Evolutionary conservation across 306 rosid genomes (phyloP).

Genomic region (Medicago truncatula): MtrunA17r5.0-ANR NC_053049.1:42078501-42079000

Average conservation of each 20-base stretch:
- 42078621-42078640: constrained; percentile 44
- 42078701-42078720: constrained; percentile 60
- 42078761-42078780: constrained; percentile 43
- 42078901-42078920: constrained; percentile 24
- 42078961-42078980: constrained; percentile 26
- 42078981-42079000: background rate
- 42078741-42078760: constrained; percentile 45
- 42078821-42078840: constrained; percentile 53
- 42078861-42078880: constrained; percentile 9
- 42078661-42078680: constrained; percentile 35
- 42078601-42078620: constrained; percentile 45
- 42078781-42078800: constrained; percentile 51
- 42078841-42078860: constrained; percentile 42
- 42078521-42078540: constrained; percentile 25
- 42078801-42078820: constrained; percentile 49
- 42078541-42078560: constrained; percentile 38
- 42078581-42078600: constrained; percentile 29
- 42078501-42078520: constrained; percentile 38
- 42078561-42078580: constrained; percentile 41
- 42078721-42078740: constrained; percentile 38
- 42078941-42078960: constrained; percentile 40
- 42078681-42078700: constrained; percentile 41
- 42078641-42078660: constrained; percentile 35
- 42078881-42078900: constrained; percentile 3
- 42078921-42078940: constrained; percentile 41